Base-by-base conservation (phyloP, 768 basidiomycete species). In the Dictyophora rubrovolvata region DNA sequence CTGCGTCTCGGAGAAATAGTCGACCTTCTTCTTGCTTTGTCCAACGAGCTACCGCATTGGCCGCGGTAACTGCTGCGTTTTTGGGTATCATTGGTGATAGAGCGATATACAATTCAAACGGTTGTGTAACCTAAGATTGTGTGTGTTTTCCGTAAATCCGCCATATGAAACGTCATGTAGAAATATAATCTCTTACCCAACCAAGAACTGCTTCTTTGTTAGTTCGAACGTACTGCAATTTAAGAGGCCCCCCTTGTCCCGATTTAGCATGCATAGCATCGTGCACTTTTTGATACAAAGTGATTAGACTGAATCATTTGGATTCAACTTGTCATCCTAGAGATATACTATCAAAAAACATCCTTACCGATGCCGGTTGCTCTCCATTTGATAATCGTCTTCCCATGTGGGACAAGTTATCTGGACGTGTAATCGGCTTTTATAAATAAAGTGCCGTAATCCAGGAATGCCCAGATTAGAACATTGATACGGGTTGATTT, bases 371-470 rank as follows among this genome's bases (percentile, higher is more conserved):
- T 82, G 75, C 56, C 75, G 77, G 60, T 85, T 84, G 47, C 80
- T 75, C 0, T 73, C 63, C 35, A 74, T 75, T 48, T 86, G 82
- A 65, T 96, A 95, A 6, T 88, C 89, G 17, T 89, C 89, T 67
- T 93, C 91, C 70, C 86, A 94, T n/a, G 71, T 69, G 2, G 96
- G 93, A 62, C 78, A 72, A 0, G 94, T 96, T 36, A 95, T 79
- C 68, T 99, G 96, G 18, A 99, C 93, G 65, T 90, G 83, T 7
- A 81, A 75, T 12, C 91, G 79, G 10, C 89, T 91, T 73, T 97
- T 97, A 76, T 97, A 98, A 52, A 97, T 73, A 68, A 97, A 99
- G 70, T 99, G 96, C 33, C 90, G 82, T 28, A 98, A 72, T 1
- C 93, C 93, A 2, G 92, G 92, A 63, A 95, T 86, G n/a, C 83